phyloP scores from a whole-genome alignment of 2,329 filamentous ascomycete genomes.

The Xenosphaeropsis pyriputrescens region DNA sequence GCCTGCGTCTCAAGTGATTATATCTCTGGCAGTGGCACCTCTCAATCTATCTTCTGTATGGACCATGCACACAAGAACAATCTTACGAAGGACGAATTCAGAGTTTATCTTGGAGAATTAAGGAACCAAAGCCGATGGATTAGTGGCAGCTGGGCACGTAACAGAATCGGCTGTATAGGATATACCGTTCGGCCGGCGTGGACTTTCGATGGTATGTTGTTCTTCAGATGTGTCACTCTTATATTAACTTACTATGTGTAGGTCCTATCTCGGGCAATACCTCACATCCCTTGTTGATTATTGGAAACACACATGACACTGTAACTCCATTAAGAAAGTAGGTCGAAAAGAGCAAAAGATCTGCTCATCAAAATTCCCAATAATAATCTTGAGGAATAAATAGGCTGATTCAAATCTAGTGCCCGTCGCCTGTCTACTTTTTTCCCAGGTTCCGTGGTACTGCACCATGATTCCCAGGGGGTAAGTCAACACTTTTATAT shows the following conservation, averaged over 20 bases:
- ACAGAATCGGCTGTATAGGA: slow-evolving; percentile 16
- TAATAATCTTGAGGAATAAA: no score
- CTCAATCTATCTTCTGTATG: slow-evolving; percentile 1
- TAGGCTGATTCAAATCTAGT: slow-evolving; percentile 2
- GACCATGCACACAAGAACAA: background rate
- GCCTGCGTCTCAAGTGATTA: background rate
- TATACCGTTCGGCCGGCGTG: slow-evolving; percentile 14
- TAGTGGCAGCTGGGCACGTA: slow-evolving; percentile 6
- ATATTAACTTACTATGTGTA: background rate
- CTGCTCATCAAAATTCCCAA: no score
- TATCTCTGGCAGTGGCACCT: background rate
- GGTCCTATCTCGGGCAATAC: slow-evolving; percentile 17
- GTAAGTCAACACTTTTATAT: slow-evolving; percentile 4
- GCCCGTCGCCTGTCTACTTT: slow-evolving; percentile 5
- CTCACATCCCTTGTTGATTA: slow-evolving; percentile 17
- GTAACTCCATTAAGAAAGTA: slow-evolving; percentile 17
- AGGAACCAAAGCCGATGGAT: slow-evolving; percentile 5
- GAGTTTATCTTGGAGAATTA: slow-evolving; percentile 1
- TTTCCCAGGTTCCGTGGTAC: slow-evolving; percentile 12
- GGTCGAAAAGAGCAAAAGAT: background rate
- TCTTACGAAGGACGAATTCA: slow-evolving; percentile 1
- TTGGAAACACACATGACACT: slow-evolving; percentile 19
- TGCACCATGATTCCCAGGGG: slow-evolving; percentile 13
- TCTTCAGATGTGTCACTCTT: background rate
- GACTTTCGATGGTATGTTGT: slow-evolving; percentile 3